Evolutionary conservation across 805 yeast species (phyloP).

Genomic region (Wickerhamomyces xylosicus): DNA sequence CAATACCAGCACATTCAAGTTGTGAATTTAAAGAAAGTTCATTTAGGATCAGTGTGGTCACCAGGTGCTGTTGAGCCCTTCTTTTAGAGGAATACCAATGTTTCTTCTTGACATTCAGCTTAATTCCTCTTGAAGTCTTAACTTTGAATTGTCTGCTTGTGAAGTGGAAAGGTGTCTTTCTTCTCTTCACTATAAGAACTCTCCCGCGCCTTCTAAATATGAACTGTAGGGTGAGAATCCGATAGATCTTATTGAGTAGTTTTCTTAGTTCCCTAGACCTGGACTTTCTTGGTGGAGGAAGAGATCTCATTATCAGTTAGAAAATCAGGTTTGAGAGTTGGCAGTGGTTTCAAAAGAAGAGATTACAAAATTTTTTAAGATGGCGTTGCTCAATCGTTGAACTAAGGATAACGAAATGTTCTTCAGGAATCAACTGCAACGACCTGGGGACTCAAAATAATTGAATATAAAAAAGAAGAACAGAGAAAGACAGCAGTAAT

Average conservation of each 20-base stretch:
- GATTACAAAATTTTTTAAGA: no score
- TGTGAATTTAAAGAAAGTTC: conserved; percentile 8
- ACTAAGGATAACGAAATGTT: no score
- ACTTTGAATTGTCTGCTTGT: conserved; percentile 14
- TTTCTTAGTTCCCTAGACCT: conserved; percentile 10
- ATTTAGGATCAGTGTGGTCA: conserved; percentile 10
- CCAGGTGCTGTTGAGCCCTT: conserved; percentile 1
- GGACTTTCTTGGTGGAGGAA: conserved; percentile 19
- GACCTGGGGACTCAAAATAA: no score
- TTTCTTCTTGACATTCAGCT: not conserved
- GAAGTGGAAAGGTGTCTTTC: conserved; percentile 17
- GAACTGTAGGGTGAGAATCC: conserved; percentile 10
- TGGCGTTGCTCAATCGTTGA: no score
- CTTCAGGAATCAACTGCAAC: no score
- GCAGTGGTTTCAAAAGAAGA: no score
- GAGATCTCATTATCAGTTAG: conserved; percentile 13
- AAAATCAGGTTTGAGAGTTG: not conserved
- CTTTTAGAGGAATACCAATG: conserved; percentile 3
- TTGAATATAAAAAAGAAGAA: no score
- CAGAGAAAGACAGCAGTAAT: no score
- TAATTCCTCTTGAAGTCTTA: conserved; percentile 6
- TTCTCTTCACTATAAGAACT: conserved; percentile 8
- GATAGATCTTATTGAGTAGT: conserved; percentile 9
- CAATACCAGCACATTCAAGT: not conserved
- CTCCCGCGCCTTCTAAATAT: conserved; percentile 4